A percentile compares a stretch with the other conserved stretches of the same genome.
Evolutionary conservation across 257 asterid genomes (phyloP).

Genomic region (Solanum stenotomum): DNA sequence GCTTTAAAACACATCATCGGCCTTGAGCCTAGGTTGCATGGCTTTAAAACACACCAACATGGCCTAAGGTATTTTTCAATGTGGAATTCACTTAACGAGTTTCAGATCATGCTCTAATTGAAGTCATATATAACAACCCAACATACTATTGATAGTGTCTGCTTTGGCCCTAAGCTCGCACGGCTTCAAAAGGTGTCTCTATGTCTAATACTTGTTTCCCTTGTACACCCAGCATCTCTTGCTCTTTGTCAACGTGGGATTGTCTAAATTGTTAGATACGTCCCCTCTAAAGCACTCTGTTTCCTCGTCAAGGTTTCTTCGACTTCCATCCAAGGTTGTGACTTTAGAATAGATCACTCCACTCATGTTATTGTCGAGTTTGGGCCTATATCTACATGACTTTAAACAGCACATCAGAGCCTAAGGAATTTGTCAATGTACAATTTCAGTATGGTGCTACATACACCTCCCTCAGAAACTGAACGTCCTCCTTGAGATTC

Average conservation of each 20-base stretch:
- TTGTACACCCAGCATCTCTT: not conserved
- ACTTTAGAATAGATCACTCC: not conserved
- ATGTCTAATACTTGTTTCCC: not conserved
- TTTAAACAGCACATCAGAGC: not conserved
- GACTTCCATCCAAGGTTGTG: not conserved
- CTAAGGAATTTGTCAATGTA: not conserved
- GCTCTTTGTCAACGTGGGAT: not conserved
- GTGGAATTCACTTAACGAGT: not conserved
- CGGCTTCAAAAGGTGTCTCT: not conserved
- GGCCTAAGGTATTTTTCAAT: not conserved
- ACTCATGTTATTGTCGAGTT: not conserved
- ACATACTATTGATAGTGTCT: not conserved
- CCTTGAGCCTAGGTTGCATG: not conserved
- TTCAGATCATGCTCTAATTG: not conserved
- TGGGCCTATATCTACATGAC: not conserved
- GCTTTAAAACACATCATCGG: not conserved
- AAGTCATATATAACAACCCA: not conserved
- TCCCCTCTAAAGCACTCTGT: not conserved
- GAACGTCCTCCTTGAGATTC: not conserved
- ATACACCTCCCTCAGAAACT: not conserved
- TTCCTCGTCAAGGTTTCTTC: not conserved
- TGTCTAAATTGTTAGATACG: not conserved
- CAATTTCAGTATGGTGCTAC: not conserved
- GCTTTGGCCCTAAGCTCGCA: not conserved
- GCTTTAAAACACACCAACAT: not conserved